These are phyloP conservation scores for Penicillium roqueforti DNA, from an alignment of 495 filamentous ascomycete species.

Conservation along the genomic window DNA sequence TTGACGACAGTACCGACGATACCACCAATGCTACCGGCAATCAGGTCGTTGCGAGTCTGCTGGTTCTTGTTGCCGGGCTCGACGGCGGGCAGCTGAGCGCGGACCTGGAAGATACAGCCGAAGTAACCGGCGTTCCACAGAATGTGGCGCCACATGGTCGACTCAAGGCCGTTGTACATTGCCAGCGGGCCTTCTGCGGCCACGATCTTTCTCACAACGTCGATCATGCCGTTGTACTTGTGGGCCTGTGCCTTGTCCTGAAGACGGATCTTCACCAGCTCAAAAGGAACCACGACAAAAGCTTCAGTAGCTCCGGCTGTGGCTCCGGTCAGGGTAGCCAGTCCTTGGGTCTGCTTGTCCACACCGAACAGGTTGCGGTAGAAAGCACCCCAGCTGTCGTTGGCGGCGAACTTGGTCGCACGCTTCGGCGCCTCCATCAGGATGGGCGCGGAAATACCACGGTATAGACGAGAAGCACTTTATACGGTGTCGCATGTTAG, in stretches of 20 bases:
- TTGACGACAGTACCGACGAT: slow-evolving; percentile 92
- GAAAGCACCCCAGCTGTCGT: slow-evolving; percentile 94
- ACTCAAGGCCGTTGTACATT: slow-evolving; percentile 94
- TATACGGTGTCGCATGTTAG: slow-evolving; percentile 7
- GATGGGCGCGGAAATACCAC: slow-evolving; percentile 92
- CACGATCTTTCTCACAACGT: slow-evolving; percentile 82
- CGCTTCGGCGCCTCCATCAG: slow-evolving; percentile 99
- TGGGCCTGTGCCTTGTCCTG: slow-evolving; percentile 93
- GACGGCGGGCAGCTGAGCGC: slow-evolving; percentile 69
- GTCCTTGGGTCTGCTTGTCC: slow-evolving; percentile 79
- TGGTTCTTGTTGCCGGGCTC: slow-evolving; percentile 66
- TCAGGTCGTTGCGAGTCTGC: slow-evolving; percentile 79
- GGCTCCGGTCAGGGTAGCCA: slow-evolving; percentile 89
- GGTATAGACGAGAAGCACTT: slow-evolving; percentile 85
- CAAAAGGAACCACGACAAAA: slow-evolving; percentile 92
- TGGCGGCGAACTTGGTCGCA: slow-evolving; percentile 97
- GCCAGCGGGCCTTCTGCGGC: slow-evolving; percentile 78
- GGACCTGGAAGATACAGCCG: slow-evolving; percentile 95
- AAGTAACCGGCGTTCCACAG: slow-evolving; percentile 99
- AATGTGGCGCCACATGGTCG: slow-evolving; percentile 93
- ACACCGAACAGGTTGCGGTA: slow-evolving; percentile 80
- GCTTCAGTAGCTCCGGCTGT: slow-evolving; percentile 93
- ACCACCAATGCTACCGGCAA: slow-evolving; percentile 83
- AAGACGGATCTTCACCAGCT: slow-evolving; percentile 93
- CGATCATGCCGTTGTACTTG: slow-evolving; percentile 91